A percentile compares a stretch with the other conserved stretches of the same genome.
These are phyloP conservation scores for Fusarium piperis DNA, from an alignment of 2,329 filamentous ascomycete genomes.

Conservation along the genomic window DNA sequence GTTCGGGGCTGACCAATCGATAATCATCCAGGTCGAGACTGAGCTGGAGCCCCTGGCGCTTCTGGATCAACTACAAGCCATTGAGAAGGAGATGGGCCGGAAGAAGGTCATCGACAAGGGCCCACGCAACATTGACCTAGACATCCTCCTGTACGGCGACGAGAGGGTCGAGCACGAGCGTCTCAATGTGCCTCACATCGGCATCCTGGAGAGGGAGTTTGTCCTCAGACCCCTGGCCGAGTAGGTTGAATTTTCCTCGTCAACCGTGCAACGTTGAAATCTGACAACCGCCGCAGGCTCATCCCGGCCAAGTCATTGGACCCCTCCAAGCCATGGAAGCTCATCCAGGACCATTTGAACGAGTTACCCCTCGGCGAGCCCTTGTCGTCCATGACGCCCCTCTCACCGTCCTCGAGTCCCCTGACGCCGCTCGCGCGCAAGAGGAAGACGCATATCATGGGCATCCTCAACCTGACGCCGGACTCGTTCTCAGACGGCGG, in stretches of 20 bases:
- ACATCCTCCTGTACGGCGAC: slow-evolving; percentile 85
- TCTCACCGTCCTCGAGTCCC: slow-evolving; percentile 57
- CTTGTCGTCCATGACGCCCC: slow-evolving; percentile 68
- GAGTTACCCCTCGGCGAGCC: slow-evolving; percentile 61
- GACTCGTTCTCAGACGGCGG: slow-evolving; percentile 98
- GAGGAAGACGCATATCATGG: slow-evolving; percentile 84
- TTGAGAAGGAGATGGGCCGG: slow-evolving; percentile 83
- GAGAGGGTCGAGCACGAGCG: slow-evolving; percentile 73
- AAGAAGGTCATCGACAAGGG: slow-evolving; percentile 91
- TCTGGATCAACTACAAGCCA: slow-evolving; percentile 82
- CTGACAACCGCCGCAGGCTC: slow-evolving; percentile 53
- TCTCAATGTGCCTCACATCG: slow-evolving; percentile 83
- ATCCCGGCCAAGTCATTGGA: slow-evolving; percentile 65
- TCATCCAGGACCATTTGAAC: slow-evolving; percentile 69
- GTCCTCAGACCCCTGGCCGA: slow-evolving; percentile 88
- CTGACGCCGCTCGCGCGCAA: slow-evolving; percentile 67
- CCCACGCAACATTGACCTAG: slow-evolving; percentile 92
- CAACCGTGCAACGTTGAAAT: neutral
- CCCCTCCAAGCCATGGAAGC: slow-evolving; percentile 65
- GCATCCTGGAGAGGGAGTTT: slow-evolving; percentile 92
- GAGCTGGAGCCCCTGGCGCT: slow-evolving; percentile 77
- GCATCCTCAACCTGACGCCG: slow-evolving; percentile 92
- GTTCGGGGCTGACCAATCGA: slow-evolving; percentile 15
- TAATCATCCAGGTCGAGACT: slow-evolving; percentile 75
- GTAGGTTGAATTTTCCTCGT: slow-evolving; percentile 54